Conservation (phyloP, 1,139 yeast species). For the Kazachstania sp. region DNA sequence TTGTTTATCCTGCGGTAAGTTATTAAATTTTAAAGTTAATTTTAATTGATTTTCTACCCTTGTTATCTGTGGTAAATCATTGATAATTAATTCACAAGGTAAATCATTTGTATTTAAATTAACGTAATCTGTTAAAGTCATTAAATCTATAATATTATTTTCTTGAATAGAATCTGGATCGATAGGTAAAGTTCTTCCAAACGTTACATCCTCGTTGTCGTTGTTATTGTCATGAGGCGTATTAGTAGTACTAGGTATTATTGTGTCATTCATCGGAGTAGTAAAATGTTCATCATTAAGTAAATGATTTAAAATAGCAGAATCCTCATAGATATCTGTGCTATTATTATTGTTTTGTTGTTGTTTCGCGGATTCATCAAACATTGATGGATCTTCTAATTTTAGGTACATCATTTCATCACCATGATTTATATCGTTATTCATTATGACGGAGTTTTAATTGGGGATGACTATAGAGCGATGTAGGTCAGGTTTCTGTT, state of each 20-base stretch:
- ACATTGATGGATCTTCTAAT: background rate
- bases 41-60: conserved; percentile 95
- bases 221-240: conserved; percentile 10
- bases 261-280: conserved; percentile 5
- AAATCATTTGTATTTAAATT: conserved; percentile 33
- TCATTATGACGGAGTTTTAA: background rate
- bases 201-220: conserved; percentile 21
- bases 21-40: conserved; percentile 51
- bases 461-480: no score
- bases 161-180: background rate
- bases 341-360: background rate
- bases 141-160: background rate
- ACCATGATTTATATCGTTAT: background rate
- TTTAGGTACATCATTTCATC: background rate
- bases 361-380: background rate
- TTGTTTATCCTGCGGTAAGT: conserved; percentile 46
- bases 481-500: no score
- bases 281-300: background rate
- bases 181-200: conserved; percentile 23
- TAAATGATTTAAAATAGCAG: background rate
- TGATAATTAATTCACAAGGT: conserved; percentile 51
- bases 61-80: conserved; percentile 66
- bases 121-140: conserved; percentile 13
- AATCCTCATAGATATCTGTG: conserved; percentile 1
- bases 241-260: background rate